Base-by-base conservation (phyloP, 352 stramenopile species). In the Phytophthora pisi region DNA sequence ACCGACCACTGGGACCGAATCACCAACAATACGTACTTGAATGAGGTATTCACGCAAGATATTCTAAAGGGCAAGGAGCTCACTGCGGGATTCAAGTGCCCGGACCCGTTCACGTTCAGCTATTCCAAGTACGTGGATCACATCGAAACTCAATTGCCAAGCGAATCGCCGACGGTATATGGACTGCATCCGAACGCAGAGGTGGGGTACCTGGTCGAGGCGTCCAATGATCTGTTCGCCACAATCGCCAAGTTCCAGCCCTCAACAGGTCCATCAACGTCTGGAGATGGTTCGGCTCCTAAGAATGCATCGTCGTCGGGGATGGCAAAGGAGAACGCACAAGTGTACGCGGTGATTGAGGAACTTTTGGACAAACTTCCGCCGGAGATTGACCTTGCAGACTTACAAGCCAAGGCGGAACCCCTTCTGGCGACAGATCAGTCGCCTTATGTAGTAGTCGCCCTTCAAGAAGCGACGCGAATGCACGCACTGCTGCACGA, bases 121-220 rank as follows among this genome's bases (percentile, higher is more conserved):
- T 98, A 98, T 73, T 91, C 92, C 50, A 98, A 98, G 75, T 99
- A 99, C 67, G 80, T 97, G 11, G 81, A 93, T 26, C 80, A 89
- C 57, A 95, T 96, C 43, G 88, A 93, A 53, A 62, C 64, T 1
- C 71, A 89, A 24, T 62, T 96, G 23, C 81, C 85, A n/a, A 61
- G 57, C 2, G 87, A 96, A 54, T 86, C 87, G 0, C 82, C 87
- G 4, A 79, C 59, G 1, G 64, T 94, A 8, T 95, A 94, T 58
- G 84, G 86, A 7, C 63, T 94, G 49, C 87, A 95, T 57, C 74
- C 89, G 11, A 95, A 96, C 50, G 86, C 87, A 9, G 87, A 95
- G 57, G 87, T 96, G 18, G 85, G 83, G 4, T 94, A 91, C 51
- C 57, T 93, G 26, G 78, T 90, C 9, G 86, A 89, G 10, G 85